These are phyloP conservation scores for Sanguinoderma infundibulare DNA, from an alignment of 1,284 basidiomycete species.

Conservation along the genomic window DNA sequence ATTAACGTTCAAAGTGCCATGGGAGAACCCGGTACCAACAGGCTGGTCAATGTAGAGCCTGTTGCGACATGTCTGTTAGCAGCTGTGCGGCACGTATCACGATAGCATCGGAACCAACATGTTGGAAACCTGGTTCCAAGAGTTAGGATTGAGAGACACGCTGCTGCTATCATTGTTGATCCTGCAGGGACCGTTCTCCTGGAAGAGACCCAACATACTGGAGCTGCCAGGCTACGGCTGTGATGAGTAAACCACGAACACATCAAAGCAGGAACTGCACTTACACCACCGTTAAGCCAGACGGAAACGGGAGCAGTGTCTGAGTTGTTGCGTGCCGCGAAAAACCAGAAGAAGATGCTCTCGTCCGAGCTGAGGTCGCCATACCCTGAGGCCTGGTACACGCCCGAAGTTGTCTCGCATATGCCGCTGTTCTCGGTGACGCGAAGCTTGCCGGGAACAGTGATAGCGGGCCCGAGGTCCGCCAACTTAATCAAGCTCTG, in stretches of 20 bases:
- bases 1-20: slow-evolving; percentile 52
- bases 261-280: slow-evolving; percentile 16
- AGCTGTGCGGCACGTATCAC: not conserved
- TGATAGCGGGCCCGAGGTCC: slow-evolving; percentile 8
- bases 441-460: slow-evolving; percentile 53
- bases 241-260: not conserved
- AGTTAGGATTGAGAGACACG: slow-evolving; percentile 58
- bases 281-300: slow-evolving; percentile 70
- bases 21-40: slow-evolving; percentile 66
- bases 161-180: slow-evolving; percentile 60
- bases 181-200: slow-evolving; percentile 67
- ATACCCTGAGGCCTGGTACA: slow-evolving; percentile 65
- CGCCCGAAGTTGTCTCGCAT: slow-evolving; percentile 61
- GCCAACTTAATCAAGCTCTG: slow-evolving; percentile 1
- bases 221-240: slow-evolving; percentile 60
- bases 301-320: slow-evolving; percentile 62
- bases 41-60: slow-evolving; percentile 65
- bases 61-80: not conserved
- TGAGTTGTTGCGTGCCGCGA: slow-evolving; percentile 60
- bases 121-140: slow-evolving; percentile 70
- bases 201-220: slow-evolving; percentile 72
- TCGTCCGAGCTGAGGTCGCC: slow-evolving; percentile 56
- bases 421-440: slow-evolving; percentile 58
- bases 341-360: slow-evolving; percentile 76
- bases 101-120: slow-evolving; percentile 35